phyloP scores from a whole-genome alignment of 2,329 filamentous ascomycete genomes.

The Bipolaris gigantea region DNA sequence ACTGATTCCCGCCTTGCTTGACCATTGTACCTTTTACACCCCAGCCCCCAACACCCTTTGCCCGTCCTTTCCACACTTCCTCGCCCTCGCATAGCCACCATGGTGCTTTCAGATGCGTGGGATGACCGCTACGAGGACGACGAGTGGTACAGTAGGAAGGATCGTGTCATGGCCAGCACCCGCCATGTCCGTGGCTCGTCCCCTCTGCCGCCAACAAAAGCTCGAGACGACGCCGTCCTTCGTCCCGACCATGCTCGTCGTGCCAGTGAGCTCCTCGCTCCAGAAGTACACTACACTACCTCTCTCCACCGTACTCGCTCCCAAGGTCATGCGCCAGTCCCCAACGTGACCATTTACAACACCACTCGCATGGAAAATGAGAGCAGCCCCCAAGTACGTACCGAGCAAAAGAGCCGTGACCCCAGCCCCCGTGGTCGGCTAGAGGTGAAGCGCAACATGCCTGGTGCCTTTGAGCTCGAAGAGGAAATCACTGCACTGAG shows the following conservation, averaged over 20 bases:
- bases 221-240: constrained; percentile 19
- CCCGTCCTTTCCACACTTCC: background rate
- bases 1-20: constrained; percentile 13
- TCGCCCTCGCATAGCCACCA: constrained; percentile 6
- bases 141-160: constrained; percentile 32
- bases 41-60: background rate
- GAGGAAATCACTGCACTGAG: constrained; percentile 41
- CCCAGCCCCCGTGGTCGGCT: constrained; percentile 36
- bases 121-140: constrained; percentile 36
- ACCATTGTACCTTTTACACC: background rate
- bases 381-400: constrained; percentile 38
- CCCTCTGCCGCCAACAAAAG: constrained; percentile 18
- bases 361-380: constrained; percentile 46
- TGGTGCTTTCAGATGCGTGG: constrained; percentile 33
- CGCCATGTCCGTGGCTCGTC: constrained; percentile 35
- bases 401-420: constrained; percentile 31
- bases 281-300: constrained; percentile 31
- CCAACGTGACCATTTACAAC: constrained; percentile 53
- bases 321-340: constrained; percentile 48
- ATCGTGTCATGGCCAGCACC: constrained; percentile 27
- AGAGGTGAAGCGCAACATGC: constrained; percentile 26
- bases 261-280: constrained; percentile 36
- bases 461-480: constrained; percentile 40
- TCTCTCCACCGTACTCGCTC: constrained; percentile 51
- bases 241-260: constrained; percentile 28